phyloP scores from a whole-genome alignment of 495 filamentous ascomycete genomes.

The Neurospora sp. region DNA sequence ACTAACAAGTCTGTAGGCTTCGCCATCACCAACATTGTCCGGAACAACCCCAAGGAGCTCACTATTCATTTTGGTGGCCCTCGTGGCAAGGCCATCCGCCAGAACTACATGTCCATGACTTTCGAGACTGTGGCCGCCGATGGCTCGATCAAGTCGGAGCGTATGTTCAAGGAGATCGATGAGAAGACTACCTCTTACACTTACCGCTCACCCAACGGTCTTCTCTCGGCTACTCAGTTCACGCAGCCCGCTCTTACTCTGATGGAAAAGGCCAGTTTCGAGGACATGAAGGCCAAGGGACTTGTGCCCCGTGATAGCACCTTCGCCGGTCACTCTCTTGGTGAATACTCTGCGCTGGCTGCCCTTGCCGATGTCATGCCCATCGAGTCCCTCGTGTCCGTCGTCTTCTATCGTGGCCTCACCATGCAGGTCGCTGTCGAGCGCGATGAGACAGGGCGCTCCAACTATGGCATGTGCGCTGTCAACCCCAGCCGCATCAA shows the following conservation, averaged over 20 bases:
- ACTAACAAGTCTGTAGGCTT: conserved; percentile 56
- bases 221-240: conserved; percentile 96
- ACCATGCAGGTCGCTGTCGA: conserved; percentile 99
- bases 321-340: conserved; percentile 95
- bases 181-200: conserved; percentile 91
- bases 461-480: conserved; percentile 97
- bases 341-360: conserved; percentile 95
- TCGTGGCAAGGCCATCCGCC: conserved; percentile 89
- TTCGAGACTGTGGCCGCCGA: conserved; percentile 92
- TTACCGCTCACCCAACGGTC: conserved; percentile 88
- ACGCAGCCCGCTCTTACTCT: conserved; percentile 94
- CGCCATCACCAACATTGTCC: conserved; percentile 95
- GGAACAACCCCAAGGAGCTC: conserved; percentile 98
- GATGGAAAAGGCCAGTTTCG: conserved; percentile 99
- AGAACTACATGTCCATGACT: conserved; percentile 99
- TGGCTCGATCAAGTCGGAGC: conserved; percentile 89
- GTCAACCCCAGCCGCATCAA: conserved; percentile 96
- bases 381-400: conserved; percentile 94
- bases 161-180: conserved; percentile 96
- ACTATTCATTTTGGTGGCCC: conserved; percentile 98
- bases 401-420: conserved; percentile 97
- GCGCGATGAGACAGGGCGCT: conserved; percentile 82
- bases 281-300: conserved; percentile 96
- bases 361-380: conserved; percentile 98
- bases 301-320: conserved; percentile 91